Evolutionary conservation across 305 asterid species (phyloP).

Genomic region (Fraxinus sp.): DNA sequence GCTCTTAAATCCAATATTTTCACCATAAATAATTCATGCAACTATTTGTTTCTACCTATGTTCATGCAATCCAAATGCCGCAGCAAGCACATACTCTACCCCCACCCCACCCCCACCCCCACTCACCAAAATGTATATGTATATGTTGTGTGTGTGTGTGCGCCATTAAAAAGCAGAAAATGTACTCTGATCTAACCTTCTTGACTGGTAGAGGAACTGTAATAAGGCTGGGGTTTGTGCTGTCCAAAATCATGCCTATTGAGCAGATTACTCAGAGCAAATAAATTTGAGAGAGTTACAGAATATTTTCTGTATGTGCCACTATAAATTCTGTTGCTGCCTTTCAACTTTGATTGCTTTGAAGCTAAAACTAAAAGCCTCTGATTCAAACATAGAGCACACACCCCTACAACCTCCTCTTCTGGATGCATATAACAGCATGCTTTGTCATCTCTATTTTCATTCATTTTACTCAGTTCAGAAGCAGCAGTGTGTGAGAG

Average conservation of each 20-base stretch:
- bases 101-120: no score
- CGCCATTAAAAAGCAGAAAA: neutral
- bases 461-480: slow-evolving; percentile 28
- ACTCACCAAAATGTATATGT: neutral
- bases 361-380: slow-evolving; percentile 66
- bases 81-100: slow-evolving; percentile 2
- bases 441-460: slow-evolving; percentile 18
- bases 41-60: slow-evolving; percentile 3
- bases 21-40: slow-evolving; percentile 32
- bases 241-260: slow-evolving; percentile 46
- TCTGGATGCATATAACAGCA: slow-evolving; percentile 64
- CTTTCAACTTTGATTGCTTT: slow-evolving; percentile 27
- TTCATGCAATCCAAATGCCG: slow-evolving; percentile 22
- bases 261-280: slow-evolving; percentile 61
- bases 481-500: neutral
- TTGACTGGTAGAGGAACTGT: slow-evolving; percentile 47
- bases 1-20: slow-evolving; percentile 19
- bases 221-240: slow-evolving; percentile 34
- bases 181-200: slow-evolving; percentile 45
- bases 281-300: slow-evolving; percentile 51
- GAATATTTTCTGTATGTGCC: slow-evolving; percentile 12
- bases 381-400: slow-evolving; percentile 73
- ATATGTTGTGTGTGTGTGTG: neutral
- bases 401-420: slow-evolving; percentile 61
- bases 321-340: neutral